Conservation (phyloP, 2,329 filamentous ascomycete genomes). For the Hypoxylon sp. region DNA sequence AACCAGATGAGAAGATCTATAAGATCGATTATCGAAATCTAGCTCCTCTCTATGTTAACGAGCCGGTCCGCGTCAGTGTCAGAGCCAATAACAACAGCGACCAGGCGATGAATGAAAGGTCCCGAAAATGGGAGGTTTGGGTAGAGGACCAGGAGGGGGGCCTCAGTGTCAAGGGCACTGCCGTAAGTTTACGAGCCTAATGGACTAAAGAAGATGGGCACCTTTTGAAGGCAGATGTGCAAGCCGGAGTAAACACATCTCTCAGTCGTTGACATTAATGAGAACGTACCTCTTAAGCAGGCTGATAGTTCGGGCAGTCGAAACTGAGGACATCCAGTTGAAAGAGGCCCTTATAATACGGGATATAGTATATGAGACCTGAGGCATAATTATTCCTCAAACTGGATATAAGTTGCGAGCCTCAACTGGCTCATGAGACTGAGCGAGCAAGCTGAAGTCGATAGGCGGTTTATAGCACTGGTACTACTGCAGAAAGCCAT, state of each 20-base stretch:
- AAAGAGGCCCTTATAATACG: neutral
- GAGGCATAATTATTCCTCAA: neutral
- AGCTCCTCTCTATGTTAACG: constrained; percentile 81
- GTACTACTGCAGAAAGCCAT: neutral
- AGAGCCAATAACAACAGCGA: constrained; percentile 56
- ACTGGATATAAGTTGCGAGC: neutral
- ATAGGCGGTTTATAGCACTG: neutral
- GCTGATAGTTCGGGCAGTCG: neutral
- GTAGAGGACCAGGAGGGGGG: constrained; percentile 72
- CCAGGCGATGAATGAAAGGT: neutral
- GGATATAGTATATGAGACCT: neutral
- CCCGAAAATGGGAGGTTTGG: constrained; percentile 71
- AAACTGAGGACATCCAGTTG: neutral
- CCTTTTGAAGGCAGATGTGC: neutral
- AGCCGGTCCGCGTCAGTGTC: constrained; percentile 78
- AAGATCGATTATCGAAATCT: constrained; percentile 84
- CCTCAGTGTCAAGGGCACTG: constrained; percentile 73
- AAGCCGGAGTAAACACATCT: neutral
- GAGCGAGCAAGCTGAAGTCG: neutral
- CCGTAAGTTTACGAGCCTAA: constrained; percentile 26
- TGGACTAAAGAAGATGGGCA: neutral
- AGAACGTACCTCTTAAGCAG: neutral
- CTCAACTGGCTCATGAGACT: neutral
- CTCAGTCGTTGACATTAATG: neutral
- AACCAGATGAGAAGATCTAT: constrained; percentile 57